phyloP scores from a whole-genome alignment of 2,329 filamentous ascomycete species.

The Cladosporium colombiae region DNA sequence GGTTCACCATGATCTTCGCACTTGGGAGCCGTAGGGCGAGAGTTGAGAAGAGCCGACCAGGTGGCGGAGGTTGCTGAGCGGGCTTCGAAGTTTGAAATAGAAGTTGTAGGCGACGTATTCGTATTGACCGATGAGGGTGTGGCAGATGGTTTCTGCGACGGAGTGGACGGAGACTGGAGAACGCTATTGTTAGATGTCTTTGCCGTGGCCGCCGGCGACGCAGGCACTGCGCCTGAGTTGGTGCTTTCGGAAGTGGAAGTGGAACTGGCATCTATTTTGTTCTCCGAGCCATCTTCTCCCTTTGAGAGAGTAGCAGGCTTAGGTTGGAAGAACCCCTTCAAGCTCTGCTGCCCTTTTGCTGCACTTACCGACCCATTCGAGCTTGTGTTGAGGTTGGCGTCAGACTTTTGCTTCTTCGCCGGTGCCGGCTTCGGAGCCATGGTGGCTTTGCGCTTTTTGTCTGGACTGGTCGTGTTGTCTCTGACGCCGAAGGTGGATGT shows the following conservation, averaged over 20 bases:
- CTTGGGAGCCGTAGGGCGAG: conserved; percentile 69
- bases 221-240: neutral
- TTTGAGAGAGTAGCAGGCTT: conserved; percentile 40
- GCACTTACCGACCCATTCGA: conserved; percentile 20
- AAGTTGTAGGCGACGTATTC: neutral
- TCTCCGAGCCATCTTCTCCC: no score
- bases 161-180: neutral
- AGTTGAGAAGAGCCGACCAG: conserved; percentile 77
- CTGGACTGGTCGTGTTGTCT: neutral
- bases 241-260: neutral
- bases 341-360: conserved; percentile 58
- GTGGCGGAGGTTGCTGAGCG: conserved; percentile 45
- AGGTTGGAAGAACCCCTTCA: conserved; percentile 79
- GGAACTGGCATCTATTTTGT: neutral
- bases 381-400: conserved; percentile 28
- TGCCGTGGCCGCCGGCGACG: neutral
- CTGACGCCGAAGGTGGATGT: neutral
- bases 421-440: conserved; percentile 33
- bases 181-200: neutral
- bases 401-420: conserved; percentile 56
- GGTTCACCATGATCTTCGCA: conserved; percentile 85
- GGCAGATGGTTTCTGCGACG: neutral
- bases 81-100: conserved; percentile 24
- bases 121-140: neutral
- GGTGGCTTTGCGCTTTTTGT: conserved; percentile 39